A percentile compares a stretch with the other conserved stretches of the same genome.
phyloP scores from a whole-genome alignment of 2,329 filamentous ascomycete species.

The Amylocarpus encephaloides region DNA sequence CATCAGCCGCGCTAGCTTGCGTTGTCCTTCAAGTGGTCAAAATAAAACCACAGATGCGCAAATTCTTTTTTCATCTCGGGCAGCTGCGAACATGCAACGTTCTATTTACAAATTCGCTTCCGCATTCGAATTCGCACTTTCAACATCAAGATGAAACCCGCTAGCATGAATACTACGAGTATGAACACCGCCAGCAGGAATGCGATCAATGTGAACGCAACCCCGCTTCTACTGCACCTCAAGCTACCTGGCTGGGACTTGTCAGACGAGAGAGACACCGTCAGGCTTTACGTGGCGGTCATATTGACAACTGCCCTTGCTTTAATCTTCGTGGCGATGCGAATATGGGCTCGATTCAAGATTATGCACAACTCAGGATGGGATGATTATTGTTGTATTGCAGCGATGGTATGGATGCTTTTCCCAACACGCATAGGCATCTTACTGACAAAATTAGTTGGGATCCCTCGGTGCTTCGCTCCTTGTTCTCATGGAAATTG shows the following conservation, averaged over 20 bases:
- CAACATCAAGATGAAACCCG: too few relatives aligned
- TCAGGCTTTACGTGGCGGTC: not conserved
- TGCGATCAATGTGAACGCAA: not conserved
- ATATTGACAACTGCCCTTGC: not conserved
- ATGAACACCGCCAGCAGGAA: not conserved
- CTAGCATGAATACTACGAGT: not conserved
- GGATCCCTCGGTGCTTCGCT: too few relatives aligned
- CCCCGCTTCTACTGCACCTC: not conserved
- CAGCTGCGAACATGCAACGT: too few relatives aligned
- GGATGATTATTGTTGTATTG: not conserved
- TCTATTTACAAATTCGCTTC: too few relatives aligned
- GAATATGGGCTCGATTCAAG: not conserved
- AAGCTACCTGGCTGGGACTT: not conserved
- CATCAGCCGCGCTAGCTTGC: too few relatives aligned
- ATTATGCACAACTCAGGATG: not conserved
- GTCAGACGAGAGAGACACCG: not conserved
- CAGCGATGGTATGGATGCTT: not conserved
- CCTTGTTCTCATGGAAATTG: too few relatives aligned
- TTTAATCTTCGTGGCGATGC: not conserved
- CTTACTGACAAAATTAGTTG: too few relatives aligned
- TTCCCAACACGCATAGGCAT: too few relatives aligned
- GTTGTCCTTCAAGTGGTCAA: too few relatives aligned
- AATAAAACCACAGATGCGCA: too few relatives aligned
- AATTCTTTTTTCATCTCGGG: too few relatives aligned
- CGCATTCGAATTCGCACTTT: too few relatives aligned